phyloP scores from a whole-genome alignment of 148 eudicot genomes.

The Fagopyrum tataricum region DNA sequence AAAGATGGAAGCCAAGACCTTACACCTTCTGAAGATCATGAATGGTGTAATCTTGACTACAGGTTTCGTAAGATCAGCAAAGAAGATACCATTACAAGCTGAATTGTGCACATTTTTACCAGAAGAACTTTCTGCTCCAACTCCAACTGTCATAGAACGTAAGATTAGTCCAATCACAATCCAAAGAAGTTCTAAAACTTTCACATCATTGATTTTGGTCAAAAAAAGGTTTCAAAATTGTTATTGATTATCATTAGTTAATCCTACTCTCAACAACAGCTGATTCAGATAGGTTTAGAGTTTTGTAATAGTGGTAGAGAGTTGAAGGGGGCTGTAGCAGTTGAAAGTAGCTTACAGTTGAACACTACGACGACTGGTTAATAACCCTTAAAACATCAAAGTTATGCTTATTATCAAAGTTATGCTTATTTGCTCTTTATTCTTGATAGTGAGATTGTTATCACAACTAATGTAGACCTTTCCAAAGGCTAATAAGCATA shows the following conservation, averaged over 20 bases:
- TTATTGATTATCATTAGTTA: background rate
- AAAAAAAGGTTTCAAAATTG: background rate
- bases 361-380: too few species aligned
- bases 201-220: background rate
- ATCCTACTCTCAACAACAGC: background rate
- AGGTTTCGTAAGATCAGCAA: background rate
- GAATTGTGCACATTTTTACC: background rate
- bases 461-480: background rate
- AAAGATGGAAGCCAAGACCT: slow-evolving; percentile 4
- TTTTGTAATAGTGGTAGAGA: too few species aligned
- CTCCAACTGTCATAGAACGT: slow-evolving; percentile 6
- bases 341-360: too few species aligned
- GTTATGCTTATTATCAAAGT: too few species aligned
- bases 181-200: background rate
- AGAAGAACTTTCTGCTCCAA: background rate
- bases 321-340: too few species aligned
- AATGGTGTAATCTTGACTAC: background rate
- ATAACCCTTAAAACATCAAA: too few species aligned
- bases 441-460: background rate
- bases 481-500: background rate
- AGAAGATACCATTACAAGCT: background rate
- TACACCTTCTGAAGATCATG: background rate
- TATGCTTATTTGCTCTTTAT: background rate
- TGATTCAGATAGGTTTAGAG: background rate
- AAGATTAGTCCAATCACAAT: background rate